These are phyloP conservation scores for Pythium dissotocum DNA, from an alignment of 352 stramenopile genomes.

Conservation along the genomic window DNA sequence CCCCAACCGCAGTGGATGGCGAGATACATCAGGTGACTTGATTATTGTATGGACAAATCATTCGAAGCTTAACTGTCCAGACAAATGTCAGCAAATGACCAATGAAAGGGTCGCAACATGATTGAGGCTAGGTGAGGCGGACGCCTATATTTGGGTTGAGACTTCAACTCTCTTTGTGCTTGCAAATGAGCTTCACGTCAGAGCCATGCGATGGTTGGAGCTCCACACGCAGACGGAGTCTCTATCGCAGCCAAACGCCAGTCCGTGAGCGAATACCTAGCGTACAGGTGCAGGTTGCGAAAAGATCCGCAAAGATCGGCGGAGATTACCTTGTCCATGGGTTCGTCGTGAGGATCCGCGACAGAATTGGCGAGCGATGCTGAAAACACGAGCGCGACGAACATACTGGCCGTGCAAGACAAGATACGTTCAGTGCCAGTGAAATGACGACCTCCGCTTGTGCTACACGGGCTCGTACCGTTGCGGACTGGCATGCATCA, in stretches of 20 bases:
- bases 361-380: slow-evolving; percentile 21
- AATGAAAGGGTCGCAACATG: not conserved
- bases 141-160: not conserved
- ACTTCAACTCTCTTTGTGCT: slow-evolving; percentile 24
- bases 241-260: not conserved
- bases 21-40: slow-evolving; percentile 6
- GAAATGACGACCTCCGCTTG: too few relatives aligned
- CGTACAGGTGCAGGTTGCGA: not conserved
- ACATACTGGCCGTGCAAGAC: slow-evolving; percentile 4
- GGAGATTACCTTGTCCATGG: slow-evolving; percentile 9
- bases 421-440: not conserved
- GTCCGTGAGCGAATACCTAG: not conserved
- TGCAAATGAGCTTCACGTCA: slow-evolving; percentile 28
- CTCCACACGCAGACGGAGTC: slow-evolving; percentile 6
- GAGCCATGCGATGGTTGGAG: slow-evolving; percentile 9
- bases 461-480: not conserved
- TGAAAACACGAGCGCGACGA: slow-evolving; percentile 31
- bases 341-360: not conserved
- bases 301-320: not conserved
- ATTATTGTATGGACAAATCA: not conserved
- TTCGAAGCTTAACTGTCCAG: not conserved
- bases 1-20: not conserved
- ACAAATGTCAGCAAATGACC: not conserved
- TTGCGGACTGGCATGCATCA: slow-evolving; percentile 1
- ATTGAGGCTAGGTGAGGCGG: not conserved